Evolutionary conservation across 2,329 filamentous ascomycete genomes (phyloP).

Genomic region (Samsoniella hepiali): DNA sequence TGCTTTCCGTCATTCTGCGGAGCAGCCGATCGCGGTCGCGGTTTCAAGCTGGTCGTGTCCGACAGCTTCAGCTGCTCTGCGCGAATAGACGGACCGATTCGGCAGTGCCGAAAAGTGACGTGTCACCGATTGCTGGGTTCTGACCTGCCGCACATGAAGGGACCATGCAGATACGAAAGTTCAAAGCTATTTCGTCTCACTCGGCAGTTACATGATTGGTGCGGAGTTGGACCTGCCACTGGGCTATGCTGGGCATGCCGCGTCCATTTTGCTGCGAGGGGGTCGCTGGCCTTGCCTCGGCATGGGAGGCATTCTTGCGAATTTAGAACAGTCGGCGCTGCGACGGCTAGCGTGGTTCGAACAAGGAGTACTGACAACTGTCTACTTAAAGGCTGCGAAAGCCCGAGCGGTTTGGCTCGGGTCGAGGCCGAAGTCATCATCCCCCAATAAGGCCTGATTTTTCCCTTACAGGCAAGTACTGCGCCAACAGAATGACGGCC

Average conservation of each 20-base stretch:
- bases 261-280: background rate
- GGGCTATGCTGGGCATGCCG: background rate
- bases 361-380: background rate
- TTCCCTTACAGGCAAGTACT: background rate
- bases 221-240: background rate
- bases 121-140: background rate
- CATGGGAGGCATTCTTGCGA: background rate
- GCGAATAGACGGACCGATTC: background rate
- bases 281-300: background rate
- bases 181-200: background rate
- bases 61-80: background rate
- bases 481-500: background rate
- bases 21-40: background rate
- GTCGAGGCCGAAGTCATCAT: background rate
- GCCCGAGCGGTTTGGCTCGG: background rate
- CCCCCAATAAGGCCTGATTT: background rate
- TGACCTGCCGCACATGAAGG: background rate
- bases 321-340: background rate
- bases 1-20: background rate
- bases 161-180: background rate
- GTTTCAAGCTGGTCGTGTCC: background rate
- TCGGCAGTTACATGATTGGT: slow-evolving; percentile 8
- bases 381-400: slow-evolving; percentile 6
- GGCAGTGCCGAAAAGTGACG: background rate
- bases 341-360: background rate